Conservation (phyloP, 352 stramenopile species). For the Pythium guiyangense region DNA sequence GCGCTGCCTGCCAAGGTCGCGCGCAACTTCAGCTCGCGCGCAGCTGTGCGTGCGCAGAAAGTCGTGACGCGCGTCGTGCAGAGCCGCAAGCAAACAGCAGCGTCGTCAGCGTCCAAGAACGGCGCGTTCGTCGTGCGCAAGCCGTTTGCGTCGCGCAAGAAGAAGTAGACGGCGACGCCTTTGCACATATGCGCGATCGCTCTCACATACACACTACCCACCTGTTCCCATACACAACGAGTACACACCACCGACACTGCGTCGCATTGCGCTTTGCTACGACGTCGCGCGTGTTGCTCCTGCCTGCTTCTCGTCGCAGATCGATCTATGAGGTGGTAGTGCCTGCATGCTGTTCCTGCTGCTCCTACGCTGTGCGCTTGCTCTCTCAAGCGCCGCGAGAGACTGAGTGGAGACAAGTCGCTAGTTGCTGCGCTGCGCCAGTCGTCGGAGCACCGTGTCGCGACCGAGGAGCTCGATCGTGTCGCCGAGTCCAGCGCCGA, state of each 20-base stretch:
- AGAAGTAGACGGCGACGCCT: slow-evolving; percentile 13
- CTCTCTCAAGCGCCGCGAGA: too few relatives aligned
- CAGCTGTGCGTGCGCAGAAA: slow-evolving; percentile 2
- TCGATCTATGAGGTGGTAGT: too few relatives aligned
- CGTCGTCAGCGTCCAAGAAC: slow-evolving; percentile 27
- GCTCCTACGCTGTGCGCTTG: too few relatives aligned
- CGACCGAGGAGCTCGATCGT: slow-evolving; percentile 78
- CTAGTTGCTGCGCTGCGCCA: slow-evolving; percentile 16
- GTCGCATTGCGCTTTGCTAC: too few relatives aligned
- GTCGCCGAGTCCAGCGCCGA: slow-evolving; percentile 75
- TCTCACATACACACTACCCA: too few relatives aligned
- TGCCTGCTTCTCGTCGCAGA: too few relatives aligned
- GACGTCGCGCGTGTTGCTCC: too few relatives aligned
- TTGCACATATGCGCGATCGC: too few relatives aligned
- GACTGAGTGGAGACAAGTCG: not conserved
- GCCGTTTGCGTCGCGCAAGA: slow-evolving; percentile 34
- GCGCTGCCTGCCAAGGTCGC: slow-evolving; percentile 13
- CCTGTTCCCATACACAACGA: too few relatives aligned
- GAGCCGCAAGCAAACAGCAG: slow-evolving; percentile 8
- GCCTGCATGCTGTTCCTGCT: too few relatives aligned
- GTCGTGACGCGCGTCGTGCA: slow-evolving; percentile 6
- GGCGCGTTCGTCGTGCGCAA: slow-evolving; percentile 50
- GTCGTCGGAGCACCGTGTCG: slow-evolving; percentile 44
- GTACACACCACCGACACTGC: too few relatives aligned
- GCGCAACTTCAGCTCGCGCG: slow-evolving; percentile 9